Evolutionary conservation across 2,329 filamentous ascomycete species (phyloP).

Genomic region (Penicillium sp.): DNA sequence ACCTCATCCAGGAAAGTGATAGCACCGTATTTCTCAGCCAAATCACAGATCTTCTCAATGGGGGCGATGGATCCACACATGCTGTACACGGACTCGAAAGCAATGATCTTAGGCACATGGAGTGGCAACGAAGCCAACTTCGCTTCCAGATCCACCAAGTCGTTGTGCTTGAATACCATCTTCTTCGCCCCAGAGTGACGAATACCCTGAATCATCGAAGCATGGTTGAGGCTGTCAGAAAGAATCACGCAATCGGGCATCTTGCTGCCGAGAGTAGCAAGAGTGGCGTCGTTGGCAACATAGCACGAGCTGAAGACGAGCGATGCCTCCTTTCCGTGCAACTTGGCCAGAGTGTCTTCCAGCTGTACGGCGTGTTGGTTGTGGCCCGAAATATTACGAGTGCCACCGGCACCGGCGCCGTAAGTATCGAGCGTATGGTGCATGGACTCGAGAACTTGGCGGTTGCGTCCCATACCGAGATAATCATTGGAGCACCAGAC

Average conservation of each 20-base stretch:
- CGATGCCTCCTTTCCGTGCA: slow-evolving; percentile 89
- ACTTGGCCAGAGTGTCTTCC: slow-evolving; percentile 77
- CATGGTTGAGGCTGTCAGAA: slow-evolving; percentile 97
- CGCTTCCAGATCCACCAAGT: slow-evolving; percentile 85
- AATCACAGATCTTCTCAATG: slow-evolving; percentile 91
- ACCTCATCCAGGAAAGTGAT: slow-evolving; percentile 98
- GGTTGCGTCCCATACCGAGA: slow-evolving; percentile 93
- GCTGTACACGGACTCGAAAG: slow-evolving; percentile 97
- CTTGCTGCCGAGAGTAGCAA: slow-evolving; percentile 95
- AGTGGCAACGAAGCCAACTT: slow-evolving; percentile 87
- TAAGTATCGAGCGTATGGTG: slow-evolving; percentile 93
- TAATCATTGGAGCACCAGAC: slow-evolving; percentile 99
- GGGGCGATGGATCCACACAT: slow-evolving; percentile 98
- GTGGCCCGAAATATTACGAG: slow-evolving; percentile 96
- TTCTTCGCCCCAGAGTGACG: slow-evolving; percentile 96
- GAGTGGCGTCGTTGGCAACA: slow-evolving; percentile 94
- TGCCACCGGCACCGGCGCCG: slow-evolving; percentile 91
- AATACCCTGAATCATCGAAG: slow-evolving; percentile 99
- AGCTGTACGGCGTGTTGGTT: slow-evolving; percentile 89
- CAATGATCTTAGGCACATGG: slow-evolving; percentile 92
- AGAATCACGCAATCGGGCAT: slow-evolving; percentile 94
- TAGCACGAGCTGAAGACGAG: slow-evolving; percentile 98
- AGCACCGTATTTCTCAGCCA: slow-evolving; percentile 96
- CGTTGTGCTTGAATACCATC: slow-evolving; percentile 98
- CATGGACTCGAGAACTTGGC: slow-evolving; percentile 84